phyloP scores from a whole-genome alignment of 1,284 basidiomycete genomes.

The Ceratobasidium papillatum region DNA sequence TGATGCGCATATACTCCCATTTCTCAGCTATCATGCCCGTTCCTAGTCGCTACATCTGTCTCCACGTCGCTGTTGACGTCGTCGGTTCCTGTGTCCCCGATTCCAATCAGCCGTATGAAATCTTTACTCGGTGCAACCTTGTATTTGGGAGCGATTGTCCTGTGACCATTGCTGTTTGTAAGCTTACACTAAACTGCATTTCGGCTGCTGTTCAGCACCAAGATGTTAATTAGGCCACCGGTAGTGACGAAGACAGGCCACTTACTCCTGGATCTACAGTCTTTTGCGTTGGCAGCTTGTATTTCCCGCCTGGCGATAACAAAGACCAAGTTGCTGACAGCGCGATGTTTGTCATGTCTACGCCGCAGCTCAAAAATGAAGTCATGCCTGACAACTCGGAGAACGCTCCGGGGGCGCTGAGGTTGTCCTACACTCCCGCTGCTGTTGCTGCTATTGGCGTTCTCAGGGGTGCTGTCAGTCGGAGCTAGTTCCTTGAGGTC shows the following conservation, averaged over 20 bases:
- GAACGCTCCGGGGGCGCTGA: background rate
- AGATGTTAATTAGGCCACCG: background rate
- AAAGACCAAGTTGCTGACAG: too few relatives aligned
- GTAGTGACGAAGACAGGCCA: background rate
- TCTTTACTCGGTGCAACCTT: background rate
- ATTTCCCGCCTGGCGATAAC: background rate
- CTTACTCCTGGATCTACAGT: background rate
- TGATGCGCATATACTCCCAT: background rate
- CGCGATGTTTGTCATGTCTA: too few relatives aligned
- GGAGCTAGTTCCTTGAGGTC: too few relatives aligned
- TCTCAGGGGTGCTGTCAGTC: background rate
- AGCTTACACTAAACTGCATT: too few relatives aligned
- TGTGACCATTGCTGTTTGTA: background rate
- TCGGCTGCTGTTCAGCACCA: too few relatives aligned
- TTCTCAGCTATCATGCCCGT: background rate
- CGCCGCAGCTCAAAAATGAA: too few relatives aligned
- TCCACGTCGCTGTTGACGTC: background rate
- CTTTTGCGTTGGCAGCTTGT: background rate
- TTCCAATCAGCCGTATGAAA: background rate
- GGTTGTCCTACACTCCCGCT: background rate
- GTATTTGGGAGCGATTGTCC: background rate
- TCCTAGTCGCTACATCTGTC: too few relatives aligned
- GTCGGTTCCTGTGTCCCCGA: background rate
- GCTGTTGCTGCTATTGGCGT: background rate
- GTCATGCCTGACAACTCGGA: too few relatives aligned